These are phyloP conservation scores for Cryptococcus wingfieldii DNA, from an alignment of 1,284 basidiomycete genomes.

Conservation along the genomic window DNA sequence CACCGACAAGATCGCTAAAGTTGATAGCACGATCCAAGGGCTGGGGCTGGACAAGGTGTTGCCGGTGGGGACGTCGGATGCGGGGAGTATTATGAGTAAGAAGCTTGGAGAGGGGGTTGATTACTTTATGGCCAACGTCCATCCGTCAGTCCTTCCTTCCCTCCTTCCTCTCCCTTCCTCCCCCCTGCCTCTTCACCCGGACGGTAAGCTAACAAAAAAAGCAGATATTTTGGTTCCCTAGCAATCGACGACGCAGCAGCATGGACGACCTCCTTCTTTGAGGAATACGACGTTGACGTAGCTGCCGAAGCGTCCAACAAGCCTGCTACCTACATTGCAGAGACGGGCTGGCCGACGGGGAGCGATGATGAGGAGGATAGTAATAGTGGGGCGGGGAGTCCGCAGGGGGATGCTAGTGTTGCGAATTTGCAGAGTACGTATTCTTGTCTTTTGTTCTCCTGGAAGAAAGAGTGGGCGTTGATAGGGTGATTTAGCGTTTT, in stretches of 20 bases:
- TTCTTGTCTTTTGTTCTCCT: not conserved
- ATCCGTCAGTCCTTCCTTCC: constrained; percentile 55
- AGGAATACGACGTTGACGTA: constrained; percentile 56
- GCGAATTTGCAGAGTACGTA: constrained; percentile 60
- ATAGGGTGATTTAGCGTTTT: constrained; percentile 51
- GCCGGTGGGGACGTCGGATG: constrained; percentile 83
- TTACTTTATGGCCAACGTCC: constrained; percentile 64
- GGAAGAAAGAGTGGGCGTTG: not conserved
- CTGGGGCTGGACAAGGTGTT: constrained; percentile 55
- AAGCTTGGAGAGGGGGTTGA: constrained; percentile 66
- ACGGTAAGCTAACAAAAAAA: not conserved
- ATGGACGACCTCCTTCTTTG: constrained; percentile 62
- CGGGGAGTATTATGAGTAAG: constrained; percentile 77
- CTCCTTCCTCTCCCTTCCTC: not conserved
- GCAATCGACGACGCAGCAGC: constrained; percentile 64
- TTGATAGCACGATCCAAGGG: constrained; percentile 56
- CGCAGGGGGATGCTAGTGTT: constrained; percentile 56
- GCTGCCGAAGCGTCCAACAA: constrained; percentile 55
- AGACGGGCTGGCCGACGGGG: constrained; percentile 82
- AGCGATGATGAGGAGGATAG: constrained; percentile 56
- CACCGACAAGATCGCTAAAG: constrained; percentile 60
- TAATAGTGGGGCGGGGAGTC: constrained; percentile 47
- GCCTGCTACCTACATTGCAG: constrained; percentile 77
- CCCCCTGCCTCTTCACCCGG: too few relatives aligned
- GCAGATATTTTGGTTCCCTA: constrained; percentile 57